A percentile compares a stretch with the other conserved stretches of the same genome.
Conservation (phyloP, 2,329 filamentous ascomycete species). For the Cladophialophora chaetospira region DNA sequence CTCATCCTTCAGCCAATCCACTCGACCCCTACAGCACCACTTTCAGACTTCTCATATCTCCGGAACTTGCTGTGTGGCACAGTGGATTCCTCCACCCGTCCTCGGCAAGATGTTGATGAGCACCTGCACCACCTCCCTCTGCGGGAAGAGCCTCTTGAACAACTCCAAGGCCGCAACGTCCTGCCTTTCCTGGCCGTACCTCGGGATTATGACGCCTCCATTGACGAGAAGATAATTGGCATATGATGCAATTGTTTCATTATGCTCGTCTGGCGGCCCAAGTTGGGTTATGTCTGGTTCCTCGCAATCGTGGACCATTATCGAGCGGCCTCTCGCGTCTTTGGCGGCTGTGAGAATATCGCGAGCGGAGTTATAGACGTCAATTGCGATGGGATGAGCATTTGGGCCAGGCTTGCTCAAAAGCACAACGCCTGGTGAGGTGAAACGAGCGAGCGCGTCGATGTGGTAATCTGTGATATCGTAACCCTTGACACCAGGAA, state of each 20-base stretch:
- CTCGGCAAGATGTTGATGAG: constrained; percentile 36
- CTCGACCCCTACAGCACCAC: too few relatives aligned
- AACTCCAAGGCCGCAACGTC: constrained; percentile 34
- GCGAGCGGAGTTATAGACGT: constrained; percentile 35
- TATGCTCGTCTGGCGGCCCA: constrained; percentile 8
- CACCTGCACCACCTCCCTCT: constrained; percentile 36
- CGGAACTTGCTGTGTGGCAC: constrained; percentile 38
- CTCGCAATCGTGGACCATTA: constrained; percentile 35
- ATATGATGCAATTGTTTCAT: constrained; percentile 34
- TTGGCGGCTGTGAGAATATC: constrained; percentile 27
- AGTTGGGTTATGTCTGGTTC: constrained; percentile 33
- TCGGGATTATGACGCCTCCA: constrained; percentile 36
- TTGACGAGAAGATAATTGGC: constrained; percentile 40
- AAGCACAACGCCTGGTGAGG: constrained; percentile 36
- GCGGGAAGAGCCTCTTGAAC: constrained; percentile 34
- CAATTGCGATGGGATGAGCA: constrained; percentile 30
- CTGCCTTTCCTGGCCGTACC: constrained; percentile 34
- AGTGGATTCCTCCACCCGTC: constrained; percentile 38
- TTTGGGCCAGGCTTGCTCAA: constrained; percentile 33
- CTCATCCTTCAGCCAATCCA: too few relatives aligned
- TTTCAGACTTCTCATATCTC: not conserved
- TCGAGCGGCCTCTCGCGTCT: constrained; percentile 34
- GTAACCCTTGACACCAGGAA: constrained; percentile 36
- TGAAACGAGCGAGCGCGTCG: constrained; percentile 37
- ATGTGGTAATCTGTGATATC: constrained; percentile 42